Conservation (phyloP, 305 asterid species). For the Rubia balearica region DNA sequence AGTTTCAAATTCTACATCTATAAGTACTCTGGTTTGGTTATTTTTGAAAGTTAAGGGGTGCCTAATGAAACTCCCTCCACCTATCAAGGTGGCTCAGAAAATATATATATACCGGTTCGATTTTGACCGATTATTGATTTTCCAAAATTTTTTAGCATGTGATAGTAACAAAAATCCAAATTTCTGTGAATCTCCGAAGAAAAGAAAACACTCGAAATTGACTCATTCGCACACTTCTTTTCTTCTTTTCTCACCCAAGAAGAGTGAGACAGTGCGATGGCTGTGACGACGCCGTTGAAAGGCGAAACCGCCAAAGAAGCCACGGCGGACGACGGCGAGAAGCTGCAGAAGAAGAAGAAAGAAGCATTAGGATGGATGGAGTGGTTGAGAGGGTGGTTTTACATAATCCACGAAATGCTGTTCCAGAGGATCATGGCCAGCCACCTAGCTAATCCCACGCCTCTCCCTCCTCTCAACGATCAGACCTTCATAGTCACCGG, state of each 20-base stretch:
- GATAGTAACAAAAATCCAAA: too few relatives aligned
- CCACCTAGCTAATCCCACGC: conserved; percentile 75
- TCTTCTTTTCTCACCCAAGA: neutral
- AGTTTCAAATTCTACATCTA: too few relatives aligned
- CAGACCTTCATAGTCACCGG: conserved; percentile 86
- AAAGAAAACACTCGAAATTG: neutral
- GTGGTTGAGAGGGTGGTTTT: conserved; percentile 79
- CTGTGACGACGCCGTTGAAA: conserved; percentile 6
- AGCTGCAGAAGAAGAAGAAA: conserved; percentile 33
- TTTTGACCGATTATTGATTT: too few relatives aligned
- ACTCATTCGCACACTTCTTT: neutral
- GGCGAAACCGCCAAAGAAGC: conserved; percentile 18
- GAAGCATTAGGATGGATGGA: conserved; percentile 78
- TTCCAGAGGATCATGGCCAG: conserved; percentile 91
- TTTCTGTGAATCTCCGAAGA: neutral
- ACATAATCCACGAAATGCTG: conserved; percentile 59
- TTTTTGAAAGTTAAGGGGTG: too few relatives aligned
- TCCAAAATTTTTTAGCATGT: too few relatives aligned
- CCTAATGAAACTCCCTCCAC: too few relatives aligned
- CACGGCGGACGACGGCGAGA: conserved; percentile 25
- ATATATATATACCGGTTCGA: too few relatives aligned
- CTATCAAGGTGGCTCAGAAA: too few relatives aligned
- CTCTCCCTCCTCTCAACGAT: conserved; percentile 69
- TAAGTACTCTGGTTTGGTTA: too few relatives aligned
- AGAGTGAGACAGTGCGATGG: conserved; percentile 6